phyloP scores from a whole-genome alignment of 2,329 filamentous ascomycete species.

The Cryphonectria nitschkei region DNA sequence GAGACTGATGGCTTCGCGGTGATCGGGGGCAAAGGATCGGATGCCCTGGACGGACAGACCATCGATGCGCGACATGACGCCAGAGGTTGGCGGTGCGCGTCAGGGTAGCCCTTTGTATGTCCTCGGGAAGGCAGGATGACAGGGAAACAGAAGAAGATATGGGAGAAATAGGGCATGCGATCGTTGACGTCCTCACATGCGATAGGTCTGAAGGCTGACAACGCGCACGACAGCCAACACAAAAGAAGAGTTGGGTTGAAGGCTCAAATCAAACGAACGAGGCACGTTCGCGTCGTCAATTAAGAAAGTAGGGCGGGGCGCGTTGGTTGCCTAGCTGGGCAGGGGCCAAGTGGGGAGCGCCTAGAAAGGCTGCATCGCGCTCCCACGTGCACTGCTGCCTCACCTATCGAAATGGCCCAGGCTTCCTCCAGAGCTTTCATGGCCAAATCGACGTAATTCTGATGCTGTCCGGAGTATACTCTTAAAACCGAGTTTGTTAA shows the following conservation, averaged over 20 bases:
- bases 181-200: neutral
- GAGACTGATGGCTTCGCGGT: slow-evolving; percentile 78
- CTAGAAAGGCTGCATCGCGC: slow-evolving; percentile 5
- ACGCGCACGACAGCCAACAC: too few species aligned
- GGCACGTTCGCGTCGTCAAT: slow-evolving; percentile 16
- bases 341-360: neutral
- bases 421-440: neutral
- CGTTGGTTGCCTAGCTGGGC: slow-evolving; percentile 13
- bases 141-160: neutral
- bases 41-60: slow-evolving; percentile 83
- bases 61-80: slow-evolving; percentile 76
- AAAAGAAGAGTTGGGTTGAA: neutral
- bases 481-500: too few species aligned
- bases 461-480: too few species aligned
- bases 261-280: neutral
- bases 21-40: slow-evolving; percentile 81
- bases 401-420: neutral
- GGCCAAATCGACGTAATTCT: neutral
- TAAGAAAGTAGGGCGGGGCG: slow-evolving; percentile 9
- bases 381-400: slow-evolving; percentile 14
- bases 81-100: slow-evolving; percentile 18
- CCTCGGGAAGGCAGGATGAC: too few species aligned
- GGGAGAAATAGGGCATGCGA: neutral
- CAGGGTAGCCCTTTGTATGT: slow-evolving; percentile 12
- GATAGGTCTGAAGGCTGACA: neutral